Percentiles rank a stretch among this genome's conserved stretches.
phyloP scores from a whole-genome alignment of 495 filamentous ascomycete species.

The Daldinia caldariorum region DNA sequence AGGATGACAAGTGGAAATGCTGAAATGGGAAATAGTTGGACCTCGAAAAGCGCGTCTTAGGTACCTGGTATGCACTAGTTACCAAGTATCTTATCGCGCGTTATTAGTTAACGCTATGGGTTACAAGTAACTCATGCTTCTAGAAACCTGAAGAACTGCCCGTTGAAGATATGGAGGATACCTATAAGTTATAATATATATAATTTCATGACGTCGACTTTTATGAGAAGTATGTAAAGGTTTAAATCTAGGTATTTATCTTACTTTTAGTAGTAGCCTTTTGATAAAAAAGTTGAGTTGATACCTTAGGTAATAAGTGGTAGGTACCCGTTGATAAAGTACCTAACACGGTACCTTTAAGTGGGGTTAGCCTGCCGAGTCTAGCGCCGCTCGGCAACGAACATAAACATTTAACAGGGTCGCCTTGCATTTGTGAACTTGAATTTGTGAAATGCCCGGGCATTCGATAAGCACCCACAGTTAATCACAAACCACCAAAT shows the following conservation, averaged over 20 bases:
- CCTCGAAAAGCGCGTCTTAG: conserved; percentile 3
- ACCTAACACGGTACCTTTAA: too few relatives aligned
- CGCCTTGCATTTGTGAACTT: neutral
- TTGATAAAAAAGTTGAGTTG: too few relatives aligned
- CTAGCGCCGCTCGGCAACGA: conserved; percentile 43
- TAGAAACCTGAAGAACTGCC: neutral
- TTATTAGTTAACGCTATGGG: neutral
- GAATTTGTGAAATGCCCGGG: conserved; percentile 8
- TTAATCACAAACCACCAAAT: conserved; percentile 2
- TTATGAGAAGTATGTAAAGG: neutral
- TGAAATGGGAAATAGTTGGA: conserved; percentile 23
- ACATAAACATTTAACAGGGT: conserved; percentile 45
- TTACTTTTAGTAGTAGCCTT: too few relatives aligned
- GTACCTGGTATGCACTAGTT: too few relatives aligned
- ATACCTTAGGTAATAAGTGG: too few relatives aligned
- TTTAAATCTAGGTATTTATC: too few relatives aligned
- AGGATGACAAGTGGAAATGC: neutral
- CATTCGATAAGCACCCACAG: neutral
- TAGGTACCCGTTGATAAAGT: too few relatives aligned
- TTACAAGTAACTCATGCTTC: neutral
- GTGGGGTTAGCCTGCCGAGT: conserved; percentile 7
- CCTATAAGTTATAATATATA: too few relatives aligned
- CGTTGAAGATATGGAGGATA: neutral
- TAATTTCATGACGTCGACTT: neutral
- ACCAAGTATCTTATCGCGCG: conserved; percentile 45